These are phyloP conservation scores for Alternaria sp. DNA, from an alignment of 2,329 filamentous ascomycete genomes.

Conservation along the genomic window DNA sequence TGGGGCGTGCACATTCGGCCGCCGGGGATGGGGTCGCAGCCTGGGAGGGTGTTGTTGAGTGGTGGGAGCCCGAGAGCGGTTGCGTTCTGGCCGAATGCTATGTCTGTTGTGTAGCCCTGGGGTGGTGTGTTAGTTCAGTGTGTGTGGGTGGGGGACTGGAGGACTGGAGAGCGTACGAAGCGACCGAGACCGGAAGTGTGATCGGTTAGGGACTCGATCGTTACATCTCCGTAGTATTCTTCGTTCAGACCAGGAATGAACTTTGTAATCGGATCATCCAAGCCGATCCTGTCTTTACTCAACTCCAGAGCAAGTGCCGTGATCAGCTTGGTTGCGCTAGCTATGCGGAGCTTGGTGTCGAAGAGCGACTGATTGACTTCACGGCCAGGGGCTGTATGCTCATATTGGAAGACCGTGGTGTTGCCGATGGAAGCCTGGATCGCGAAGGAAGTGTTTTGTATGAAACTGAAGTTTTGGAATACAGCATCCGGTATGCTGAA, in stretches of 20 bases:
- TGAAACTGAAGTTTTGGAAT: constrained; percentile 10
- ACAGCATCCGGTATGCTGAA: constrained; percentile 8
- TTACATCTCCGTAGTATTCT: constrained; percentile 26
- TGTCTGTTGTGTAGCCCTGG: constrained; percentile 31
- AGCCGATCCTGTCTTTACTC: constrained; percentile 23
- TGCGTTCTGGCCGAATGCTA: constrained; percentile 19
- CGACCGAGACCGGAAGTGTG: constrained; percentile 34
- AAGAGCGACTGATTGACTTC: constrained; percentile 16
- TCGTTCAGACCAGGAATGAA: constrained; percentile 28
- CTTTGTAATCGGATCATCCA: constrained; percentile 32
- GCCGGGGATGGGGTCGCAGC: constrained; percentile 33
- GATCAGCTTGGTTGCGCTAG: constrained; percentile 35
- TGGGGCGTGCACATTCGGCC: constrained; percentile 22
- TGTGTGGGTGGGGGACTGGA: neutral
- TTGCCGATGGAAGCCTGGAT: constrained; percentile 31
- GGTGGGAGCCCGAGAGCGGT: constrained; percentile 24
- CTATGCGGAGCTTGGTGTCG: constrained; percentile 29
- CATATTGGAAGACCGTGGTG: constrained; percentile 22
- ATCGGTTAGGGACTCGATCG: constrained; percentile 24
- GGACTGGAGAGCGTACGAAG: constrained; percentile 13
- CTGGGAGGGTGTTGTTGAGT: constrained; percentile 23
- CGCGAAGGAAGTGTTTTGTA: constrained; percentile 27
- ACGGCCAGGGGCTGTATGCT: constrained; percentile 18
- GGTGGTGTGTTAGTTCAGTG: neutral
- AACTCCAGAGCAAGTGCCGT: constrained; percentile 33